Evolutionary conservation across 108 stramenopile genomes (phyloP), one percentile per base, ranked within the genome.

Genomic region (Halocafeteria seosinensis): DNA sequence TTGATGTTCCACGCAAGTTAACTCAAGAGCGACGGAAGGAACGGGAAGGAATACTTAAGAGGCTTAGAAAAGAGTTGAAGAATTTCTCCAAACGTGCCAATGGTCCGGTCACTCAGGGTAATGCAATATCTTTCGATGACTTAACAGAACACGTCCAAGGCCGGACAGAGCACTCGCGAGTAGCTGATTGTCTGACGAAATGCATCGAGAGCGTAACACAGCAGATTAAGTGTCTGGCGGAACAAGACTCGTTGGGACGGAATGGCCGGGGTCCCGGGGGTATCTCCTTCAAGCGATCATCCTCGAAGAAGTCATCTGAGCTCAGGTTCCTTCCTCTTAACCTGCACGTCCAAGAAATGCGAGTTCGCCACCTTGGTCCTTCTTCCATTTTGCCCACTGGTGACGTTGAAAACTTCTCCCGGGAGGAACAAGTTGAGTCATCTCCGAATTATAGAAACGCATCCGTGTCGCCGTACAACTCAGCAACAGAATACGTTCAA

Each of bases 301-400:
- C 25, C 2, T 6, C 21, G 2, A 6, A n/a, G 13, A 25, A 8
- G 57, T 33, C 2, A 1, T 12, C 6, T 11, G 5, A 11, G 2
- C 2, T 26, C 11, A 35, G 34, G 13, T 59, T 30, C n/a, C 3
- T 59, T 11, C 57, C 57, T 11, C 2, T 59, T 2, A 59, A 59
- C 57, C 57, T 59, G 57, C 57, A 59, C 57, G 57, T 59, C 34
- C 57, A 59, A 35, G 57, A 59, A 35, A 26, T 59, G 27, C 17
- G 57, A 17, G 57, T 59, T 17, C 42, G 42, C 17, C 17, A n/a
- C n/a, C 17, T 47, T 17, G 42, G 42, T n/a, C 42, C 42, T n/a
- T n/a, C n/a, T n/a, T n/a, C n/a, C n/a, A n/a, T n/a, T n/a, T n/a
- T n/a, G n/a, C n/a, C n/a, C n/a, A n/a, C n/a, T n/a, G n/a, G n/a